These are phyloP conservation scores for Acacia crassicarpa DNA, from an alignment of 306 rosid genomes.

Conservation along the genomic window DNA sequence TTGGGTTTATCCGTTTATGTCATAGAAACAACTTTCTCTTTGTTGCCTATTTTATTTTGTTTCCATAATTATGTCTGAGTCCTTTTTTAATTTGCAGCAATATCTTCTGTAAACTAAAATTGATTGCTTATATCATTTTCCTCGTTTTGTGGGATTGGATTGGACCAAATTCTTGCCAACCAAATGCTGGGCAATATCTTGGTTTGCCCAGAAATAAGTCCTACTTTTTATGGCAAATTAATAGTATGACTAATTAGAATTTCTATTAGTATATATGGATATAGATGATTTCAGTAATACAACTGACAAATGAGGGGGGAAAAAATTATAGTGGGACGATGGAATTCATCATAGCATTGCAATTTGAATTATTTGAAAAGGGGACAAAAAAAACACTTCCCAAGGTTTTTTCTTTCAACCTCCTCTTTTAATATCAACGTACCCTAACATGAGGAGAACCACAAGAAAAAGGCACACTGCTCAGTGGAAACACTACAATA, in stretches of 20 bases:
- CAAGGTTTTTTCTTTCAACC: background rate
- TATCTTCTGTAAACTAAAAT: background rate
- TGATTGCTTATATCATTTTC: background rate
- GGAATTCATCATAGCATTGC: background rate
- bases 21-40: background rate
- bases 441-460: background rate
- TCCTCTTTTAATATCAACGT: background rate
- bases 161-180: background rate
- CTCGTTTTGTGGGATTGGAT: background rate
- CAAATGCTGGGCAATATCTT: background rate
- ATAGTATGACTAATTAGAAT: background rate
- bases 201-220: background rate
- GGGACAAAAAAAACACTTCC: background rate
- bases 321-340: background rate
- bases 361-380: background rate
- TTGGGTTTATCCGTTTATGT: too few relatives aligned
- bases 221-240: background rate
- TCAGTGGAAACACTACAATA: background rate
- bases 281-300: background rate
- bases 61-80: background rate
- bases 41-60: background rate
- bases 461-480: background rate
- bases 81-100: background rate
- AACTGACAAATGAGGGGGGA: background rate
- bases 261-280: background rate